Evolutionary conservation across 2,329 filamentous ascomycete genomes (phyloP).

Genomic region (Xylaria sp.): DNA sequence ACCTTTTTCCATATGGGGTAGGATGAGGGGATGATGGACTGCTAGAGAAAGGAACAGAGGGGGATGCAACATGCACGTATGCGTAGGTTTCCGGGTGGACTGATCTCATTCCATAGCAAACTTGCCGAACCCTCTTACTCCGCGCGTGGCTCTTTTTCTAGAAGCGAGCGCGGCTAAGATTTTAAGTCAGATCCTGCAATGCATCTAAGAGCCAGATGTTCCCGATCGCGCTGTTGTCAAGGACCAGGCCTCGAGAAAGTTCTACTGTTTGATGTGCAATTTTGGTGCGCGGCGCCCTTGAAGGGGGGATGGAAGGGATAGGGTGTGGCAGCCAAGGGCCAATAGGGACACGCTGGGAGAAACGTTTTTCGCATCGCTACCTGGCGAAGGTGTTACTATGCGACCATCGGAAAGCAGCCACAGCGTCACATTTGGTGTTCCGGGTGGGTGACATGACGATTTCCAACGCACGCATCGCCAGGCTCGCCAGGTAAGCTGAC

Average conservation of each 20-base stretch:
- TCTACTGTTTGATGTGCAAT: conserved; percentile 6
- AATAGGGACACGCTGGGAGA: conserved; percentile 13
- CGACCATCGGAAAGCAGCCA: conserved; percentile 32
- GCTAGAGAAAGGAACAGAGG: not conserved
- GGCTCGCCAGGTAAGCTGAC: conserved; percentile 28
- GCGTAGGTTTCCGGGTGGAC: not conserved
- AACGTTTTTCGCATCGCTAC: conserved; percentile 16
- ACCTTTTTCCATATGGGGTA: not conserved
- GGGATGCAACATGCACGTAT: not conserved
- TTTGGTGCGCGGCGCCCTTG: conserved; percentile 13
- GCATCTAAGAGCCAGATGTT: conserved; percentile 31
- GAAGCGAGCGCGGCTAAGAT: conserved; percentile 30
- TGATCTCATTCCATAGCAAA: conserved; percentile 13
- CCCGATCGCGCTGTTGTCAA: conserved; percentile 32
- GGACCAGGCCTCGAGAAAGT: conserved; percentile 29
- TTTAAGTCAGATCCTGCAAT: conserved; percentile 34
- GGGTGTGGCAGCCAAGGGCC: not conserved
- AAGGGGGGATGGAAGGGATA: not conserved
- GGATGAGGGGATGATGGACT: not conserved
- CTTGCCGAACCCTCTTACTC: conserved; percentile 28
- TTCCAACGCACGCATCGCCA: conserved; percentile 29
- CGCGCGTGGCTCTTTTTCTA: conserved; percentile 27
- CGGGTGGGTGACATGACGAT: conserved; percentile 30
- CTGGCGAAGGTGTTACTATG: conserved; percentile 18
- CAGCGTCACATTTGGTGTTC: conserved; percentile 30